These are phyloP conservation scores for Xerocomus spinulosus DNA, from an alignment of 768 basidiomycete species.

Conservation along the genomic window DNA sequence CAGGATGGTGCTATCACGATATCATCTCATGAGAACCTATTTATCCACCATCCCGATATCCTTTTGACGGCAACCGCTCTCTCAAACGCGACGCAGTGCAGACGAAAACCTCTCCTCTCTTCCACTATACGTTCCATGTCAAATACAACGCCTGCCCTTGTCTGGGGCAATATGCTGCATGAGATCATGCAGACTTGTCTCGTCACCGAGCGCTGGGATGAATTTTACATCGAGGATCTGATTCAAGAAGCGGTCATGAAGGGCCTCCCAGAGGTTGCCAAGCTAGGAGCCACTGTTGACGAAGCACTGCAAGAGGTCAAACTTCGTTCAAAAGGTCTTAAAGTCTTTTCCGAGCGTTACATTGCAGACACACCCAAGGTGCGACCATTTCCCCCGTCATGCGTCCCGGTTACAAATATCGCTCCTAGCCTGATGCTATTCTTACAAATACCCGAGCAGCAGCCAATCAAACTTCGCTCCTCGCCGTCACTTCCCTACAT, in stretches of 20 bases:
- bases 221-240: slow-evolving; percentile 52
- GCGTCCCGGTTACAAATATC: neutral
- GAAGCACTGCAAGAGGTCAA: slow-evolving; percentile 63
- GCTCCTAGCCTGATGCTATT: slow-evolving; percentile 51
- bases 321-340: slow-evolving; percentile 58
- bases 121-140: slow-evolving; percentile 54
- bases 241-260: slow-evolving; percentile 53
- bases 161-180: slow-evolving; percentile 94
- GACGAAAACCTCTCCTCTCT: slow-evolving; percentile 81
- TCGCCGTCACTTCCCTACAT: slow-evolving; percentile 72
- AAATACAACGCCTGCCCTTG: slow-evolving; percentile 59
- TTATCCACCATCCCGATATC: slow-evolving; percentile 90
- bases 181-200: slow-evolving; percentile 86
- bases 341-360: slow-evolving; percentile 62
- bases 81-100: slow-evolving; percentile 76
- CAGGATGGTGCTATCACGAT: slow-evolving; percentile 49
- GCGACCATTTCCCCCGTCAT: slow-evolving; percentile 2
- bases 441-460: slow-evolving; percentile 64
- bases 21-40: slow-evolving; percentile 56
- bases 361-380: slow-evolving; percentile 65
- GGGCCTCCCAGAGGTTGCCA: slow-evolving; percentile 58
- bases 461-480: slow-evolving; percentile 43
- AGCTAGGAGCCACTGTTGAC: slow-evolving; percentile 52
- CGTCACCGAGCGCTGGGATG: slow-evolving; percentile 55
- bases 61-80: slow-evolving; percentile 89